Base-by-base conservation (phyloP, 2,329 filamentous ascomycete species). In the Pseudocercospora eumusae region DNA sequence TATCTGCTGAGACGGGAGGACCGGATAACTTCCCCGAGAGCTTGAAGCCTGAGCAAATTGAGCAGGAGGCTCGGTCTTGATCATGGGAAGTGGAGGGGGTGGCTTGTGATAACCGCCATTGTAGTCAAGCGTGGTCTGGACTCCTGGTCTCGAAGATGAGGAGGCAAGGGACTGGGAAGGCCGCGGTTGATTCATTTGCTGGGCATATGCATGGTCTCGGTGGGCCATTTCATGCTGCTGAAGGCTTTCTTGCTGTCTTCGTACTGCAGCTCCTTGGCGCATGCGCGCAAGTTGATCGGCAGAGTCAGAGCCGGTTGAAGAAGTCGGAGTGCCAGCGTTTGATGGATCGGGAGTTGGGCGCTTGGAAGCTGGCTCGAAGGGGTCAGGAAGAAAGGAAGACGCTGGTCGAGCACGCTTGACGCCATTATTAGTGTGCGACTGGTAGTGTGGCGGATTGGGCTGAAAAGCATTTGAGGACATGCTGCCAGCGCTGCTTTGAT, bases 51-150 rank as follows among this genome's bases (percentile, higher is more conserved):
- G 49, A 20, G 49, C 5, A 53, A n/a, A 54, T 18, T 54, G 27
- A 8, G 47, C 56, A 20, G 45, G 40, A 5, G 64, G 56, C 44
- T 61, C 61, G 49, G 64, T 28, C 13, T 61, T 56, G 18, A 64
- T 52, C 52, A 54, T 54, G 8, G 31, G 52, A 23, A 54, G 25
- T 25, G 60, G 62, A n/a, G 63, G 67, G 5, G 64, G 60, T n/a
- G 69, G 70, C 42, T 68, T 65, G 20, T 63, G 60, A 57, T 66
- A 71, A 6, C 64, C 60, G 44, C 72, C 71, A 47, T 67, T 66
- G 45, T 67, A 63, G 47, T 66, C 64, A n/a, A 74, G 44, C 3
- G 72, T 74, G 8, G 71, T 74, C 56, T 74, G 72, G 13, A 73
- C 59, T 20, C 49, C 62, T 15, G 68, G 66, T 45, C 68, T 59